Evolutionary conservation across 257 asterid genomes (phyloP).

Genomic region (Solanum pennellii): DNA sequence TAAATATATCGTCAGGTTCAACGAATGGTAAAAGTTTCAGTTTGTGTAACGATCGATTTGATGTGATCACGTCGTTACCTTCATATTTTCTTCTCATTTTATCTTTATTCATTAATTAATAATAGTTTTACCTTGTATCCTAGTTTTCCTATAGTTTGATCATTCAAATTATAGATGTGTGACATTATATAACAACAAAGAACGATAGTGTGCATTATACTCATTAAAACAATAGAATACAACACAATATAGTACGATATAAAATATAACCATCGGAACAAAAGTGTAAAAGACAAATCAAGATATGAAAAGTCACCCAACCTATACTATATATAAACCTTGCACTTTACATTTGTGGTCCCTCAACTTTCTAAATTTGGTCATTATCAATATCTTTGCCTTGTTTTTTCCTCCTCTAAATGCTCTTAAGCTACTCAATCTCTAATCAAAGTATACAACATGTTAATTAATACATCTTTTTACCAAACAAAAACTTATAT

Average conservation of each 20-base stretch:
- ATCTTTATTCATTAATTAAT: not conserved
- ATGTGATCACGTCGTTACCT: not conserved
- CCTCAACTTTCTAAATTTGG: not conserved
- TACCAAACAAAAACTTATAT: not conserved
- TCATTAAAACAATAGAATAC: not conserved
- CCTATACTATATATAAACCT: not conserved
- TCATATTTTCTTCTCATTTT: not conserved
- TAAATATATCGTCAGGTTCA: too few species aligned
- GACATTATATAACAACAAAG: not conserved
- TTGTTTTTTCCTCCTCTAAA: conserved; percentile 22
- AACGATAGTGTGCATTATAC: accelerated
- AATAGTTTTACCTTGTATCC: not conserved
- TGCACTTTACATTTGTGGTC: not conserved
- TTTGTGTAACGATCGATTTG: not conserved
- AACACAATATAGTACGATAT: too few species aligned
- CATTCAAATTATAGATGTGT: not conserved
- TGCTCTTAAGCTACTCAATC: conserved; percentile 58
- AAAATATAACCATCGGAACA: too few species aligned
- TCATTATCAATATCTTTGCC: conserved; percentile 16
- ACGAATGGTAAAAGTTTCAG: not conserved
- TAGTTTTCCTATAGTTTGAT: not conserved
- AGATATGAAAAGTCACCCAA: not conserved
- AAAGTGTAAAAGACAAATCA: not conserved
- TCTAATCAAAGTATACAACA: conserved; percentile 11
- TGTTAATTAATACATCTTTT: not conserved